Conservation (phyloP, 495 filamentous ascomycete genomes). For the Xylaria sp. region DNA sequence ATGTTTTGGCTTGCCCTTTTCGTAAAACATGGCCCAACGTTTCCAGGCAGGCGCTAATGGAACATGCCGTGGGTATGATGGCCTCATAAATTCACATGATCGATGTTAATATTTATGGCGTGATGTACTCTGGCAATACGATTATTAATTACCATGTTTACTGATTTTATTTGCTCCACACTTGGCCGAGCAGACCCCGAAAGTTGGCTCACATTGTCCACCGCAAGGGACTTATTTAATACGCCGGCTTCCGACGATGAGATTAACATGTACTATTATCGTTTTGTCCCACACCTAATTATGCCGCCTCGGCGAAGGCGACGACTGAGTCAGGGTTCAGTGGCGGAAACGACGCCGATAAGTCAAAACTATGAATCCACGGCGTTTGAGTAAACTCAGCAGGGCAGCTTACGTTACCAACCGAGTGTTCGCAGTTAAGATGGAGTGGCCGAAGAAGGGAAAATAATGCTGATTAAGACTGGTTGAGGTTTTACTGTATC, state of each 20-base stretch:
- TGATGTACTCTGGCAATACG: no score
- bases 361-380: slow-evolving; percentile 29
- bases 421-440: slow-evolving; percentile 18
- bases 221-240: slow-evolving; percentile 34
- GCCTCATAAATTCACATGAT: no score
- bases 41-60: no score
- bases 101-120: no score
- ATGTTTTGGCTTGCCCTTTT: no score
- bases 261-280: slow-evolving; percentile 35
- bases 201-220: slow-evolving; percentile 44
- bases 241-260: slow-evolving; percentile 34
- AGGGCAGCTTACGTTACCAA: slow-evolving; percentile 29
- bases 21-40: no score
- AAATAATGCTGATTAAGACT: slow-evolving; percentile 36
- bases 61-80: no score
- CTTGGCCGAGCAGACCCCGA: slow-evolving; percentile 44
- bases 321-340: slow-evolving; percentile 32
- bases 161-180: background rate
- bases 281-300: slow-evolving; percentile 37
- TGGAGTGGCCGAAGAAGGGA: slow-evolving; percentile 28
- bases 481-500: slow-evolving; percentile 33
- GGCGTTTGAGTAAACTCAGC: slow-evolving; percentile 31
- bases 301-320: slow-evolving; percentile 34
- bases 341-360: slow-evolving; percentile 20
- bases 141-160: no score